Conservation (phyloP, 139 green algal genomes). For the Tetraselmis chui region DNA sequence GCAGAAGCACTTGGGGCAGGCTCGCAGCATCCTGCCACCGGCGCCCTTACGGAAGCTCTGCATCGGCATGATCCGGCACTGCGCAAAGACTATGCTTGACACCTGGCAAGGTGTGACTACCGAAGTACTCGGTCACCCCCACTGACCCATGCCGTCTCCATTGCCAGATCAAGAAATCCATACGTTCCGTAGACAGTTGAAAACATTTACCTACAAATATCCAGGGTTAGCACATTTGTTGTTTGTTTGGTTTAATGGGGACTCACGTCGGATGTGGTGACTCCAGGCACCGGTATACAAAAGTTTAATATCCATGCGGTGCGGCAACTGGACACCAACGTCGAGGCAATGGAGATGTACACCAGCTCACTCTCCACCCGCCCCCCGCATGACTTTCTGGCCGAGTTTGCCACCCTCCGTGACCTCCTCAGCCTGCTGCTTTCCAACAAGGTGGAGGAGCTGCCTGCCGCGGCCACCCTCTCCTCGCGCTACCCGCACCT, state of each 20-base stretch:
- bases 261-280: no score
- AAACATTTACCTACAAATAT: no score
- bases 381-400: background rate
- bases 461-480: background rate
- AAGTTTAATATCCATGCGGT: background rate
- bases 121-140: no score
- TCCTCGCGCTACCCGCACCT: background rate
- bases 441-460: background rate
- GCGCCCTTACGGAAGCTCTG: background rate
- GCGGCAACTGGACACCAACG: background rate
- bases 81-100: background rate
- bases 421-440: background rate
- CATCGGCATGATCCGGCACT: background rate
- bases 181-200: no score
- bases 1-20: background rate
- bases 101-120: background rate
- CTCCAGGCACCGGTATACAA: background rate
- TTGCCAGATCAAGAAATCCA: no score
- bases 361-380: background rate
- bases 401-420: background rate
- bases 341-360: background rate
- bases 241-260: no score
- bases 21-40: background rate
- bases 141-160: no score
- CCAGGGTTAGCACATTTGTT: no score